phyloP scores from a whole-genome alignment of 495 filamentous ascomycete species.

The Penicillium manginii region DNA sequence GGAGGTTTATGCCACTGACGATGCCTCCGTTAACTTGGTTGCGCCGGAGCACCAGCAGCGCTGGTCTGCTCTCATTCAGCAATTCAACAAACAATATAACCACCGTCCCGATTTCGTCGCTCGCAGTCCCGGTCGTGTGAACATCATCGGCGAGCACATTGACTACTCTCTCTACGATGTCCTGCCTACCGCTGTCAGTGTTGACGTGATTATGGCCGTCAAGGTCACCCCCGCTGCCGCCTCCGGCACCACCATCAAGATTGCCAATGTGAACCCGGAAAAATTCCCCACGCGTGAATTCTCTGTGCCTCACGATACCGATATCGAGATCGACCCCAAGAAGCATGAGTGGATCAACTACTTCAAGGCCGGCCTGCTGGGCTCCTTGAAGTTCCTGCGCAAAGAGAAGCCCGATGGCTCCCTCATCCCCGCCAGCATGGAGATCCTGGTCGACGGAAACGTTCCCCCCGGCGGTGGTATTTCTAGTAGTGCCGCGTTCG shows the following conservation, averaged over 20 bases:
- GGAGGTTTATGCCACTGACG: constrained; percentile 54
- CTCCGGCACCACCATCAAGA: constrained; percentile 56
- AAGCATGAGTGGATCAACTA: constrained; percentile 97
- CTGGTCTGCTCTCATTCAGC: constrained; percentile 71
- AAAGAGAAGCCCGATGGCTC: constrained; percentile 58
- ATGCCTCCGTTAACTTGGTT: constrained; percentile 41
- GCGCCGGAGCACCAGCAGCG: constrained; percentile 51
- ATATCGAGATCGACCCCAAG: constrained; percentile 80
- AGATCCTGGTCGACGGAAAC: constrained; percentile 86
- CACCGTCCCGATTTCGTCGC: constrained; percentile 78
- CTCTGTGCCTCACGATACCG: constrained; percentile 62
- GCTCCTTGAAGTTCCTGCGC: constrained; percentile 77
- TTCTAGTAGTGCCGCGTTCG: constrained; percentile 92
- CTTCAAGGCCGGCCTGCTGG: constrained; percentile 88
- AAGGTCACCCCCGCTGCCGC: constrained; percentile 54
- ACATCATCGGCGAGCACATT: constrained; percentile 99
- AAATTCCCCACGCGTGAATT: constrained; percentile 83
- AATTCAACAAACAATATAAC: constrained; percentile 75
- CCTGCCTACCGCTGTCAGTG: constrained; percentile 90
- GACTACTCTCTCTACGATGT: constrained; percentile 98
- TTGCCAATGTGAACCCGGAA: constrained; percentile 76
- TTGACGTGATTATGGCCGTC: constrained; percentile 88
- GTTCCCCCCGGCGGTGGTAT: constrained; percentile 91
- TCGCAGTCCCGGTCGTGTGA: constrained; percentile 90
- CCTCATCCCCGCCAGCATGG: constrained; percentile 75